phyloP scores from a whole-genome alignment of 2,329 filamentous ascomycete species.

The Cladosporium sp. region DNA sequence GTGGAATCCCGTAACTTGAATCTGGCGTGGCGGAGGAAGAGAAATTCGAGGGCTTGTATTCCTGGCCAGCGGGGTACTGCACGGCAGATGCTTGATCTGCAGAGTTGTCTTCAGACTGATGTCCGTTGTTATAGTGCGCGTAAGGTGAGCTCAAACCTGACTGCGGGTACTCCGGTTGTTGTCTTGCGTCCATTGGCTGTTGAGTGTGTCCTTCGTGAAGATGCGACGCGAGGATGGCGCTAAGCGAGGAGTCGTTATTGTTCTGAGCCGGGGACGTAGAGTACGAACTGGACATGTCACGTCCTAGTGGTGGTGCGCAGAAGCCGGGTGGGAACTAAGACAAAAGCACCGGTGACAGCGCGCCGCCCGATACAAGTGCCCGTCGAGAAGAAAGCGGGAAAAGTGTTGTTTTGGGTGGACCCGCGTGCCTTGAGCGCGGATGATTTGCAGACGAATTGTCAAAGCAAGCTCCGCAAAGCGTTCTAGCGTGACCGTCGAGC shows the following conservation, averaged over 20 bases:
- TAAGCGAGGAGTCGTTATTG: constrained; percentile 37
- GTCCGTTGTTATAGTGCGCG: constrained; percentile 44
- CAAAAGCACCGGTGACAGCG: constrained; percentile 31
- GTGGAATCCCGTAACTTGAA: constrained; percentile 78
- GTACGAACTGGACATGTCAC: constrained; percentile 47
- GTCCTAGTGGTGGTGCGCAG: constrained; percentile 21
- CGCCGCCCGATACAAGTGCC: constrained; percentile 34
- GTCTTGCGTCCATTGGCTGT: constrained; percentile 53
- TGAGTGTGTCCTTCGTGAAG: constrained; percentile 33
- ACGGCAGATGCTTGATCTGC: constrained; percentile 93
- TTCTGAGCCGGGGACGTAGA: constrained; percentile 35
- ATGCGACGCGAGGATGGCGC: constrained; percentile 37
- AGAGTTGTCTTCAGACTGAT: constrained; percentile 76
- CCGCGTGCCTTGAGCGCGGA: constrained; percentile 40
- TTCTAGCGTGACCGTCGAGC: constrained; percentile 28
- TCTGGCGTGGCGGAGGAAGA: constrained; percentile 72
- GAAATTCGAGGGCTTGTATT: constrained; percentile 69
- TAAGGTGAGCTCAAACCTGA: constrained; percentile 54
- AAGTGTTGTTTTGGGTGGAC: constrained; percentile 32
- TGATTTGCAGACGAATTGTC: constrained; percentile 43
- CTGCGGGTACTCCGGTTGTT: constrained; percentile 45
- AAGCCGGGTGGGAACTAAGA: constrained; percentile 27
- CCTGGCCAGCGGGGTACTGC: constrained; percentile 79
- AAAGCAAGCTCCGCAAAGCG: constrained; percentile 28
- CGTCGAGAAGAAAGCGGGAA: constrained; percentile 27